These are phyloP conservation scores for Hypoxylon perforatum DNA, from an alignment of 495 filamentous ascomycete genomes.

Conservation along the genomic window DNA sequence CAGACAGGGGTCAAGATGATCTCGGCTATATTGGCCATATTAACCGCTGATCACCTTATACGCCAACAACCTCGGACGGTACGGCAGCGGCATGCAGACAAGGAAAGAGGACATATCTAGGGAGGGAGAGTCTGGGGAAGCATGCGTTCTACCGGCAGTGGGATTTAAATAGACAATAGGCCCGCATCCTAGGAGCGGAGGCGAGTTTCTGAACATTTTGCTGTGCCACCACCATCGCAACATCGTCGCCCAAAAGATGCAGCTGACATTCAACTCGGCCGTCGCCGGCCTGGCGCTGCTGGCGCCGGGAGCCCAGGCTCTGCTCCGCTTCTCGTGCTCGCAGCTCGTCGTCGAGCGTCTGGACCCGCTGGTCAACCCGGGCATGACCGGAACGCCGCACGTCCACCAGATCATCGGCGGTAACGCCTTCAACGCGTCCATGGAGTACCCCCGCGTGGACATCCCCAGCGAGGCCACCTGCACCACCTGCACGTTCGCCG, in stretches of 20 bases:
- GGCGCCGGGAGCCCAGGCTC: constrained; percentile 53
- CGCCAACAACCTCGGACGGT: constrained; percentile 2
- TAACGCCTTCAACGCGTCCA: constrained; percentile 46
- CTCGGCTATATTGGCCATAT: constrained; percentile 42
- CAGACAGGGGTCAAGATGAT: constrained; percentile 21
- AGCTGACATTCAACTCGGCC: constrained; percentile 41
- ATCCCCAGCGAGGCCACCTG: constrained; percentile 45
- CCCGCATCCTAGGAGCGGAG: constrained; percentile 15
- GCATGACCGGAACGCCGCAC: constrained; percentile 51
- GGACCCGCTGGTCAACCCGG: constrained; percentile 54
- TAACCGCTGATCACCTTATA: constrained; percentile 31
- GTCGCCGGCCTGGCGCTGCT: constrained; percentile 55
- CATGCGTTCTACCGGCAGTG: constrained; percentile 15
- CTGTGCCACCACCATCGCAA: constrained; percentile 1
- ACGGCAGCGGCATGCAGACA: constrained; percentile 24
- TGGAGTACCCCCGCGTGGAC: constrained; percentile 42
- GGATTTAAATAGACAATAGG: constrained; percentile 32
- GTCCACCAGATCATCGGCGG: constrained; percentile 59
- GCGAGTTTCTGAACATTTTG: constrained; percentile 2
- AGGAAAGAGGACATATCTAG: constrained; percentile 7
- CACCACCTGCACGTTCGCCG: constrained; percentile 49
- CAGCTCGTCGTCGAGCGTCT: constrained; percentile 51
- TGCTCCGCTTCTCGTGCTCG: constrained; percentile 53
- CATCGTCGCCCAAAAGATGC: constrained; percentile 37
- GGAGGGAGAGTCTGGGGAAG: constrained; percentile 2